Base-by-base conservation (phyloP, 2,329 filamentous ascomycete genomes). In the Verticillium nonalfalfae region DNA sequence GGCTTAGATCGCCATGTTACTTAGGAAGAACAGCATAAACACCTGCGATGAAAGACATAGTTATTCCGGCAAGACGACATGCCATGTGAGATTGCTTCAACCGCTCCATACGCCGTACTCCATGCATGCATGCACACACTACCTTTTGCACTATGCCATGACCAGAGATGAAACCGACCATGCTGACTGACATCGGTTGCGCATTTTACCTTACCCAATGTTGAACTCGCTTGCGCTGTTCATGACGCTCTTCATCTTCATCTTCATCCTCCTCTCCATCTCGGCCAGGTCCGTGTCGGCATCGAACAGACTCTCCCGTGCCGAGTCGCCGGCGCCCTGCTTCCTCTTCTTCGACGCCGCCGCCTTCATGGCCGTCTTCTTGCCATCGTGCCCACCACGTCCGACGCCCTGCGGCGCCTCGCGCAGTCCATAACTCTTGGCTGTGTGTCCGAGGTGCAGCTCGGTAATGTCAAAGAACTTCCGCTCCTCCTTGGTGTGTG, bases 391-490 rank as follows among this genome's bases (percentile, higher is more conserved):
- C 75, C 84, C 73, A 10, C 83, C 82, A 2, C 80, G 81, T 38
- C 87, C 87, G 60, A 99, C 96, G 58, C 90, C 90, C 5, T 90
- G 90, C 0, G 95, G 95, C 36, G 91, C 87, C 73, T 99, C 95
- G 65, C 96, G 84, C 66, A 99, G 78, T 1, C 88, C 95, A 72
- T 96, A 99, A 33, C 90, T 91, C 80, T 99, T 99, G 7, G 94
- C 94, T 66, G 95, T 79, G 79, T 99, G 95, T 3, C 95, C 95
- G 7, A 98, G 78, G 73, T 99, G 95, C 56, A 99, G 78, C 69
- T 91, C 86, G 63, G 91, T 93, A 75, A 97, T 96, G 73, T 98
- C 91, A 73, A 99, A 99, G 72, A 90, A 93, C 59, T 81, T 80
- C 59, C 95, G 84, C 77, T 99, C 95, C 54, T 89, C 88, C 35